Base-by-base conservation (phyloP, 2,329 filamentous ascomycete genomes). In the Aspergillus udagawae region DNA sequence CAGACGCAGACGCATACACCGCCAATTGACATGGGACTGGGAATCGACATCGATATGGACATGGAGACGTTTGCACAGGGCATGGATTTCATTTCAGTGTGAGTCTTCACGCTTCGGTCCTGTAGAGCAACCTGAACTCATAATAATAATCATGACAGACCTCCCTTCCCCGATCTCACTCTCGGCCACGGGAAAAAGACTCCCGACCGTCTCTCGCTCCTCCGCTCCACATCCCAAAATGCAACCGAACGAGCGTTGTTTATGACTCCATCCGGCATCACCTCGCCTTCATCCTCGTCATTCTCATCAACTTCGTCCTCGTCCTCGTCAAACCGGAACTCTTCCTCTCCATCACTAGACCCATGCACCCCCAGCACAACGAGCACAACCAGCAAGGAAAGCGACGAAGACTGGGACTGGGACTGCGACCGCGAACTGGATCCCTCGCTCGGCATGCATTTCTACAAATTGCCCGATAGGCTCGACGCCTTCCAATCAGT, bases 321-420 rank as follows among this genome's bases (percentile, higher is more conserved):
- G 12, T 32, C 4, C 8, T 42, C 21, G 12, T 32, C 32, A 35
- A 17, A 35, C 55, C 23, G 52, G 56, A 23, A 50, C 56, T 21
- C 25, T 47, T 4, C 58, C 3, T 64, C 20, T 49, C 65, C 4
- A 53, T 47, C 7, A 61, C 63, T 2, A 14, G 67, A 70, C 45
- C 54, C 60, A 5, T 62, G 60, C 7, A 68, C 68, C 4, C 67
- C 69, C 1, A 61, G 60, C 21, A 62, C 60, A 23, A 64, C 65
- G 4, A 63, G 60, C 17, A 60, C 60, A 25, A 63, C 64, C 4
- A 63, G 60, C 14, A 60, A 55, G 23, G 58, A 54, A 3, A 66
- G 66, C 59, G 66, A 68, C 23, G 52, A 52, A 1, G 68, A 69
- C 17, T 54, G 53, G 52, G 67, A 69, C 3, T 53, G 58, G 45